A percentile compares a stretch with the other conserved stretches of the same genome.
Conservation (phyloP, 805 yeast species). For the Nakazawaea ishiwadae region DNA sequence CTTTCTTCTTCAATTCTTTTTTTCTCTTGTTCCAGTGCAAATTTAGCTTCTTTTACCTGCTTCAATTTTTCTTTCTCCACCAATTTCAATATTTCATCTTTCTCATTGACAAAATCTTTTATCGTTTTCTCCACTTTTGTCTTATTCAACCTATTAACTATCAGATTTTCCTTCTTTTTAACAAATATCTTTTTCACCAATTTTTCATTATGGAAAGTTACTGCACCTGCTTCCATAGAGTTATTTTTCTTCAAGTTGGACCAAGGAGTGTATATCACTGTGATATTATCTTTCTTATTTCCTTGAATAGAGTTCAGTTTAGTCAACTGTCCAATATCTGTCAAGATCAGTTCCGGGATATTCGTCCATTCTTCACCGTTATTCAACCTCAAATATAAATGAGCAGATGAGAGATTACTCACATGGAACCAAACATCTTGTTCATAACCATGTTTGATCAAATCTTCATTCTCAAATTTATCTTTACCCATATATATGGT, state of each 20-base stretch:
- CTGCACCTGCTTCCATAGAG: slow-evolving; percentile 76
- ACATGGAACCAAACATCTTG: slow-evolving; percentile 80
- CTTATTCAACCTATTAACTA: slow-evolving; percentile 59
- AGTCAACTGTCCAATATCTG: slow-evolving; percentile 60
- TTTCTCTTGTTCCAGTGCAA: slow-evolving; percentile 28
- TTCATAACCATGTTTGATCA: slow-evolving; percentile 60
- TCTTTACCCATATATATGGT: slow-evolving; percentile 67
- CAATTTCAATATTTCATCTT: slow-evolving; percentile 26
- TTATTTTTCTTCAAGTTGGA: slow-evolving; percentile 61
- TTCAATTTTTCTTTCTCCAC: slow-evolving; percentile 28
- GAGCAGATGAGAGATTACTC: slow-evolving; percentile 73
- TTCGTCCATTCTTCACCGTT: slow-evolving; percentile 41
- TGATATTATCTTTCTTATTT: slow-evolving; percentile 61
- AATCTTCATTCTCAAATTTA: slow-evolving; percentile 60
- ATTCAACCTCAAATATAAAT: slow-evolving; percentile 59
- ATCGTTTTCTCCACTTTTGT: slow-evolving; percentile 49
- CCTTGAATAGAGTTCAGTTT: slow-evolving; percentile 77
- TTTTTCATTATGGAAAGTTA: slow-evolving; percentile 59
- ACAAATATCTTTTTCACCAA: slow-evolving; percentile 49
- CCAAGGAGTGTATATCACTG: slow-evolving; percentile 72
- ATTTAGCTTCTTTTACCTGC: slow-evolving; percentile 20
- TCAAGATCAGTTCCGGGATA: slow-evolving; percentile 48
- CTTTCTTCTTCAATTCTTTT: slow-evolving; percentile 34
- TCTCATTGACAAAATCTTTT: slow-evolving; percentile 39
- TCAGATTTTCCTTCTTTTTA: slow-evolving; percentile 50